Base-by-base conservation (phyloP, 2,329 filamentous ascomycete species). In the Neurospora sp. region DNA sequence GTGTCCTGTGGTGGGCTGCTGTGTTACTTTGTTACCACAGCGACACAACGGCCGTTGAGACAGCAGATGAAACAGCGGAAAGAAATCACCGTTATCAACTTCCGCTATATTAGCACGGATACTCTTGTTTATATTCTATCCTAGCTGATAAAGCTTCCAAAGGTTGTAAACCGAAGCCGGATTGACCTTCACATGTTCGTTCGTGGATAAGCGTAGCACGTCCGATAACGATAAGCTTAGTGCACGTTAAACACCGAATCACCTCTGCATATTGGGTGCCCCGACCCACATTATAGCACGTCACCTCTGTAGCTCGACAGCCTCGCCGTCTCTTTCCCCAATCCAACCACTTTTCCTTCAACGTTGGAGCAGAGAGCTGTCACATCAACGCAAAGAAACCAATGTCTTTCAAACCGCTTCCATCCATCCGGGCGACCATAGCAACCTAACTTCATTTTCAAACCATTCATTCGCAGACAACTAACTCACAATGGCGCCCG, bases 401-500 rank as follows among this genome's bases (percentile, higher is more conserved):
- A 62, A 62, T 62, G 52, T 62, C 52, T 62, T 62, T 2, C 52
- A 10, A n/a, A 8, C 3, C 15, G 2, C 8, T 4, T 1, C 4
- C 46, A 33, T 15, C 8, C 2, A 2, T 3, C 23, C 12, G 23
- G 12, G 12, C 15, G 6, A 33, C 19, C 2, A 57, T 57, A 8
- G 4, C 46, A 33, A 17, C 23, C 19, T 57, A 33, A 57, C 17
- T 8, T 15, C 12, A 4, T 57, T 4, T 17, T 12, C 46, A 33
- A 23, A 57, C 17, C 23, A 57, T 17, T 8, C 12, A 15, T 57
- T 57, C 6, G 23, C 4, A 33, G 23, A 36, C 3, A 36, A 15
- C 15, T 33, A n/a, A 17, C 17, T 28, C 69, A 72, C 37, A 28
- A 75, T 77, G 76, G 76, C 75, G 15, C 76, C 76, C n/a, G 70